These are phyloP conservation scores for Picea abies DNA, from an alignment of 83 land plant genomes.

Conservation along the genomic window DNA sequence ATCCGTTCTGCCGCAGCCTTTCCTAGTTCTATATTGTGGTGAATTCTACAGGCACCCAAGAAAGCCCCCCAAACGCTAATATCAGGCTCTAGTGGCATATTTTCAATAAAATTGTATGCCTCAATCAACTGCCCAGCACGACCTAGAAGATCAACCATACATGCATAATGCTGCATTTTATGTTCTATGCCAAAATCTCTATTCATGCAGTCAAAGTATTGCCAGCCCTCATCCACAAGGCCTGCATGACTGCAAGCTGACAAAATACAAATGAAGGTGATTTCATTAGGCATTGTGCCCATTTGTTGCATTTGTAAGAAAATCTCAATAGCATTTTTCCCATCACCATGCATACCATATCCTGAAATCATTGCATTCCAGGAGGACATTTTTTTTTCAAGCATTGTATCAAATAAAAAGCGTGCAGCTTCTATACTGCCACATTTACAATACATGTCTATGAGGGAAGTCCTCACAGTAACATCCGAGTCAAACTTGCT, in stretches of 20 bases:
- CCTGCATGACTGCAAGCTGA: slow-evolving; percentile 3
- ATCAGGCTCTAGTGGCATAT: neutral
- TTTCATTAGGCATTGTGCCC: neutral
- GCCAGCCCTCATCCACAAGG: neutral
- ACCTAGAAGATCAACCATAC: slow-evolving; percentile 9
- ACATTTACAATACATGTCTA: slow-evolving; percentile 6
- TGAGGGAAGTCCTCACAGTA: neutral
- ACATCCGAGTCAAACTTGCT: slow-evolving; percentile 7
- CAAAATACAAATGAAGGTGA: slow-evolving; percentile 1
- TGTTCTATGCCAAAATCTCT: neutral
- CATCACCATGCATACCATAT: neutral
- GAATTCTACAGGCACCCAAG: slow-evolving; percentile 6
- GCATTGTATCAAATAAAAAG: neutral
- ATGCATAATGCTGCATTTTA: neutral
- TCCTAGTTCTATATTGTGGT: slow-evolving; percentile 4
- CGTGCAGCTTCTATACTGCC: neutral
- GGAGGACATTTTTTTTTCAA: slow-evolving; percentile 35
- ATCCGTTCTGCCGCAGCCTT: neutral
- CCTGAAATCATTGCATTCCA: slow-evolving; percentile 69
- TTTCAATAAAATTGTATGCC: neutral
- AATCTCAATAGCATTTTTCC: neutral
- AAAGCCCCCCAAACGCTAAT: neutral
- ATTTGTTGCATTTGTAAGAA: neutral
- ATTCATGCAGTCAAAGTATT: neutral
- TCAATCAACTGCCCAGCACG: slow-evolving; percentile 2